Conservation (phyloP, 140 eudicot genomes). For the Flaveria floridana region DNA sequence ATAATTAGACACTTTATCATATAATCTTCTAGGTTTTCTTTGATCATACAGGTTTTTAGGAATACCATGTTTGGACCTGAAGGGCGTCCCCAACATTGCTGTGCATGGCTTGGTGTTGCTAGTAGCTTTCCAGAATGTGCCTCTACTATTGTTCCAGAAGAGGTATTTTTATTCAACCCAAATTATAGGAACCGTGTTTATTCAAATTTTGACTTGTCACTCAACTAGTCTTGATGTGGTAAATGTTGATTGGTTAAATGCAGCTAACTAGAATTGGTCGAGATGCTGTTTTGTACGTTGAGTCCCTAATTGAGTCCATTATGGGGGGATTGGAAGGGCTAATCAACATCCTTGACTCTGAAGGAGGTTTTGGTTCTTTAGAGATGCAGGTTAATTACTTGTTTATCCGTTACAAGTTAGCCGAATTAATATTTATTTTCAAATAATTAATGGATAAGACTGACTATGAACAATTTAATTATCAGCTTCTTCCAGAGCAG, state of each 20-base stretch:
- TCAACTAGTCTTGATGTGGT: neutral
- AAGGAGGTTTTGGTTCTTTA: constrained; percentile 98
- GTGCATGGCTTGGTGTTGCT: constrained; percentile 99
- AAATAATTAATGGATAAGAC: constrained; percentile 21
- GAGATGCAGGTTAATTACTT: constrained; percentile 81
- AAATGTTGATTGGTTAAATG: constrained; percentile 32
- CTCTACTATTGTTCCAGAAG: constrained; percentile 87
- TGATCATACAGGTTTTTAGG: constrained; percentile 71
- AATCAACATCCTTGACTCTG: constrained; percentile 94
- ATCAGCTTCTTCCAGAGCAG: constrained; percentile 97
- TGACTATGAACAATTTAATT: constrained; percentile 30
- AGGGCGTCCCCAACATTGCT: constrained; percentile 99
- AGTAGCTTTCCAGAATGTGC: constrained; percentile 99
- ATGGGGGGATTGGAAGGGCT: constrained; percentile 99
- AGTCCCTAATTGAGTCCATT: constrained; percentile 92
- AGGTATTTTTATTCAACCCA: constrained; percentile 46
- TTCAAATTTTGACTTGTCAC: constrained; percentile 11
- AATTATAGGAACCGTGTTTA: neutral
- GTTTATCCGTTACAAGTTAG: constrained; percentile 19
- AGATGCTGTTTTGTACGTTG: constrained; percentile 94
- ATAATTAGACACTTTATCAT: neutral
- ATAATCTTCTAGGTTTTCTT: neutral
- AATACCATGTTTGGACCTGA: constrained; percentile 99
- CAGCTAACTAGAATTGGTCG: constrained; percentile 95
- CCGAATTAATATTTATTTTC: neutral